phyloP scores from a whole-genome alignment of 306 rosid genomes.

The Crataegus laevigata region DNA sequence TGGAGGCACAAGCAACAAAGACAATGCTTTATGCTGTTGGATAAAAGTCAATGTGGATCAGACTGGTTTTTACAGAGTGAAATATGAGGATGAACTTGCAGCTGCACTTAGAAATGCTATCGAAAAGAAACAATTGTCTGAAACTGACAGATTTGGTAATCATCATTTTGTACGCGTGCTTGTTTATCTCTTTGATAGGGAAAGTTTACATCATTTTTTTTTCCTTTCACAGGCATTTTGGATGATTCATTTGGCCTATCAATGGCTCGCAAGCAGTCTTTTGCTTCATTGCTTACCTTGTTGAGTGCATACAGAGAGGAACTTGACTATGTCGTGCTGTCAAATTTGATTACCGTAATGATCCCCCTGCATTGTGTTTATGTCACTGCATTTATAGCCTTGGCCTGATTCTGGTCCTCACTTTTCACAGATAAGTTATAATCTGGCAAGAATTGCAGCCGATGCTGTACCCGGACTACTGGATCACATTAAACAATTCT shows the following conservation, averaged over 20 bases:
- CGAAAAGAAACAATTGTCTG: conserved; percentile 53
- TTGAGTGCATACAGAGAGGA: conserved; percentile 75
- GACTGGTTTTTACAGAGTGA: conserved; percentile 94
- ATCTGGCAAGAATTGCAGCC: conserved; percentile 49
- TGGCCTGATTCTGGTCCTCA: conserved; percentile 16
- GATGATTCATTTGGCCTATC: conserved; percentile 80
- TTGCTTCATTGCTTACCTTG: conserved; percentile 64
- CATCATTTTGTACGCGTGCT: not conserved
- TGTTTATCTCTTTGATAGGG: not conserved
- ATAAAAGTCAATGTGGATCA: conserved; percentile 86
- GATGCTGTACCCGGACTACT: conserved; percentile 69
- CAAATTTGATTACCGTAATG: conserved; percentile 69
- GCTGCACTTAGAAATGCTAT: conserved; percentile 65
- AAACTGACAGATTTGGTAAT: conserved; percentile 78
- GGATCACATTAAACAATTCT: conserved; percentile 46
- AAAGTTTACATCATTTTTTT: not conserved
- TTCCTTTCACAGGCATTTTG: conserved; percentile 60
- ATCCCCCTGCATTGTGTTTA: conserved; percentile 19
- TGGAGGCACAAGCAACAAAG: not conserved
- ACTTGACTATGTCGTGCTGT: conserved; percentile 69
- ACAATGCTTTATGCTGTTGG: conserved; percentile 32
- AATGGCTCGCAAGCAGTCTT: conserved; percentile 60
- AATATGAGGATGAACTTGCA: conserved; percentile 70
- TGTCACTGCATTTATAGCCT: not conserved
- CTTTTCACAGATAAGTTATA: conserved; percentile 47